These are phyloP conservation scores for Boletus vinaceobasis DNA, from an alignment of 768 basidiomycete species.

Conservation along the genomic window DNA sequence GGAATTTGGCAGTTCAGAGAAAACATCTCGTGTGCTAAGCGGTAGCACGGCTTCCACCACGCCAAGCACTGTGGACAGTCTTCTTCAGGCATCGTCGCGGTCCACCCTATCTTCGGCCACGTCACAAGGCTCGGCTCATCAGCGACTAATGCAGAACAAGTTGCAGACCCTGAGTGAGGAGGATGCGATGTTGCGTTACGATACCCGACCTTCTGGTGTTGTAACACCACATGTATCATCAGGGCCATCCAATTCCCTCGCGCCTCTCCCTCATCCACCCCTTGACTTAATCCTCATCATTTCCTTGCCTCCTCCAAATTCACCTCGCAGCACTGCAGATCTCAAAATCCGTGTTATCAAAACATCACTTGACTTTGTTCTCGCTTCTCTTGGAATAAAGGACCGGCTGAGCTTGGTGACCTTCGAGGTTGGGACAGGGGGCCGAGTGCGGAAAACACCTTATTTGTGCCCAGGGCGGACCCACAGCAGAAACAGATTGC, in stretches of 20 bases:
- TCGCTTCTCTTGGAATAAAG: constrained; percentile 68
- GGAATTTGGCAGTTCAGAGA: constrained; percentile 74
- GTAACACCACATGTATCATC: constrained; percentile 70
- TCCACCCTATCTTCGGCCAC: constrained; percentile 75
- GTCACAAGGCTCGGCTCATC: constrained; percentile 56
- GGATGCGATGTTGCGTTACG: constrained; percentile 60
- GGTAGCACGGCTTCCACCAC: constrained; percentile 64
- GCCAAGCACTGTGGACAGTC: constrained; percentile 57
- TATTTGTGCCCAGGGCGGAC: constrained; percentile 73
- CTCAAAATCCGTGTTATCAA: constrained; percentile 90
- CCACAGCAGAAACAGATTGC: constrained; percentile 66
- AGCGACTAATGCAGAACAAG: constrained; percentile 39
- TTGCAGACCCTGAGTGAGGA: constrained; percentile 69
- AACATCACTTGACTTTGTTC: constrained; percentile 80
- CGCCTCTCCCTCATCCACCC: constrained; percentile 80
- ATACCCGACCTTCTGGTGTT: constrained; percentile 45
- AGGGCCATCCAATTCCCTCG: constrained; percentile 75
- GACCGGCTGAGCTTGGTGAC: constrained; percentile 91
- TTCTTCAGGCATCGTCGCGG: constrained; percentile 62
- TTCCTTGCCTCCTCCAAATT: constrained; percentile 72
- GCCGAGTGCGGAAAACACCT: constrained; percentile 87
- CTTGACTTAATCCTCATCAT: constrained; percentile 92
- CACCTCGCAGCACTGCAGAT: constrained; percentile 72
- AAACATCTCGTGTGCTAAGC: constrained; percentile 77
- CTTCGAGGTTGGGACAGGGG: constrained; percentile 83